phyloP scores from a whole-genome alignment of 345 rosid species.

The Lumnitzera littorea region DNA sequence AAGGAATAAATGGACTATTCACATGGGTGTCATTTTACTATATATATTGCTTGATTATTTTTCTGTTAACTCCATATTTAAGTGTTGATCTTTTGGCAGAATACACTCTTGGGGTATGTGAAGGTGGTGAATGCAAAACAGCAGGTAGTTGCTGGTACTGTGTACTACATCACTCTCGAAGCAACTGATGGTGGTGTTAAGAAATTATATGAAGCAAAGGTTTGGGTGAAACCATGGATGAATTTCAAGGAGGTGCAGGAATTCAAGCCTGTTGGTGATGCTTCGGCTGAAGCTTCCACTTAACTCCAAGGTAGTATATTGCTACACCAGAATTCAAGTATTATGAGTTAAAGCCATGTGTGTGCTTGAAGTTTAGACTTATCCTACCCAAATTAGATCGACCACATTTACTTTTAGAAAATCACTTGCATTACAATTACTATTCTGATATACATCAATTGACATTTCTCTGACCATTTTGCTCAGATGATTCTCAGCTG shows the following conservation, averaged over 20 bases:
- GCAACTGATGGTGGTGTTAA: conserved; percentile 53
- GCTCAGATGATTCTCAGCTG: too few species aligned
- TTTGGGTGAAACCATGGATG: conserved; percentile 87
- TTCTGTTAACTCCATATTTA: not conserved
- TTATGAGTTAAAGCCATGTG: too few species aligned
- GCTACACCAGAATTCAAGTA: too few species aligned
- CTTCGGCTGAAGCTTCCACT: conserved; percentile 16
- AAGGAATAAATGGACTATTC: not conserved
- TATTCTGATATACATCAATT: too few species aligned
- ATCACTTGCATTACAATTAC: too few species aligned
- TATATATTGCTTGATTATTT: not conserved
- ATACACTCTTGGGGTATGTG: conserved; percentile 43
- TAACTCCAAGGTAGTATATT: conserved; percentile 12
- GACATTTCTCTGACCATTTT: too few species aligned
- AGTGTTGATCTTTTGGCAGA: conserved; percentile 26
- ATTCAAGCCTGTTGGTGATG: conserved; percentile 50
- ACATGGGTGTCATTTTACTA: not conserved
- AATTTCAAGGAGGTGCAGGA: conserved; percentile 71
- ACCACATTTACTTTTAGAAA: too few species aligned
- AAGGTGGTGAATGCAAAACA: conserved; percentile 55
- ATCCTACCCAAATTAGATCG: too few species aligned
- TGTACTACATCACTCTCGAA: conserved; percentile 66
- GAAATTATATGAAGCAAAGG: conserved; percentile 76
- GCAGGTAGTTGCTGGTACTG: conserved; percentile 76
- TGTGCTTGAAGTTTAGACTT: too few species aligned